These are phyloP conservation scores for Tylopilus felleus DNA, from an alignment of 768 basidiomycete genomes.

Conservation along the genomic window DNA sequence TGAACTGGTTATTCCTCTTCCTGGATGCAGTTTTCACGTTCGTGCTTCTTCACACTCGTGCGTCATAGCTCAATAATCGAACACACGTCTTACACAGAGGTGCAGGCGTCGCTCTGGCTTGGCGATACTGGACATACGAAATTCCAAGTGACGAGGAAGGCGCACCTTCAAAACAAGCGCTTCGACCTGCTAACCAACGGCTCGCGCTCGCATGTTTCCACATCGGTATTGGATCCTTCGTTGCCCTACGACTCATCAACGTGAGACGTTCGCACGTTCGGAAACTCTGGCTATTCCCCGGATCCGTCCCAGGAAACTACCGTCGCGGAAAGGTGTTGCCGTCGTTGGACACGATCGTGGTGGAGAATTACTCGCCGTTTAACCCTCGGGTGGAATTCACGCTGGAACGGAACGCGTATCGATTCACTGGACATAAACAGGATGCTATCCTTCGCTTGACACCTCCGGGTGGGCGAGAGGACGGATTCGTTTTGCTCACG, in stretches of 20 bases:
- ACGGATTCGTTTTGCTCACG: constrained; percentile 20
- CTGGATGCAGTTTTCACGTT: constrained; percentile 31
- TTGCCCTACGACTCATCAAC: constrained; percentile 27
- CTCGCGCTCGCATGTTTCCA: constrained; percentile 28
- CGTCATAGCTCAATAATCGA: not conserved
- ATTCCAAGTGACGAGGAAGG: constrained; percentile 14
- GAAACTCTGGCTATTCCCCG: constrained; percentile 31
- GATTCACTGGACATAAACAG: constrained; percentile 18
- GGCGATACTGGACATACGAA: constrained; percentile 28
- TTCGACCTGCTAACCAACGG: constrained; percentile 30
- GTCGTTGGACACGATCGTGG: constrained; percentile 25
- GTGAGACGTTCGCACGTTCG: constrained; percentile 28
- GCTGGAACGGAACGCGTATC: constrained; percentile 24
- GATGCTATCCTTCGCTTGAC: constrained; percentile 21
- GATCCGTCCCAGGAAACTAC: constrained; percentile 21
- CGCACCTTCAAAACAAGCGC: constrained; percentile 16
- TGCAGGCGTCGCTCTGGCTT: constrained; percentile 25
- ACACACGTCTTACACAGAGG: constrained; percentile 14
- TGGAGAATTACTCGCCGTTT: constrained; percentile 21
- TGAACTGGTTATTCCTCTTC: constrained; percentile 29
- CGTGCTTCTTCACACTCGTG: constrained; percentile 4
- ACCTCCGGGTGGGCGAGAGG: constrained; percentile 12
- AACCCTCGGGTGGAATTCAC: constrained; percentile 23
- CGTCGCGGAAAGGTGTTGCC: constrained; percentile 17
- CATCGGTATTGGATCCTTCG: constrained; percentile 26